These are phyloP conservation scores for Vigna radiata DNA, from an alignment of 306 rosid species.

Conservation along the genomic window DNA sequence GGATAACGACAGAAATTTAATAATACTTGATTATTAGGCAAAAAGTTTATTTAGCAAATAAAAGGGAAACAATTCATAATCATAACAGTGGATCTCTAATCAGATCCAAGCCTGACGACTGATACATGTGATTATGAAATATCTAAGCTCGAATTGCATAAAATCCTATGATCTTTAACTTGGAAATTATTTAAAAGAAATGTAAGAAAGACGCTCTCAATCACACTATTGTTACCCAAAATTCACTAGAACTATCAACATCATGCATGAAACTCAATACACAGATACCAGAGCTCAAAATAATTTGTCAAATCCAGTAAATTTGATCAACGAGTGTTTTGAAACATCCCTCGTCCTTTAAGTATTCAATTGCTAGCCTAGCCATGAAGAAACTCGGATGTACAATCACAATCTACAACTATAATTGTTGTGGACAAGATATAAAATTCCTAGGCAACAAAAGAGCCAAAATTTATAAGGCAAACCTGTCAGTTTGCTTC, in stretches of 20 bases:
- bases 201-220: background rate
- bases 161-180: background rate
- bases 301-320: background rate
- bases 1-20: too few relatives aligned
- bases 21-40: too few relatives aligned
- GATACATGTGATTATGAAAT: conserved; percentile 8
- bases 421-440: conserved; percentile 14
- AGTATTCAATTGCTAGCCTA: background rate
- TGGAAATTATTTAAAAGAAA: background rate
- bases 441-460: conserved; percentile 28
- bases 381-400: background rate
- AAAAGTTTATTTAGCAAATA: too few relatives aligned
- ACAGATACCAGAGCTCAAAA: background rate
- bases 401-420: conserved; percentile 1
- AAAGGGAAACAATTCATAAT: too few relatives aligned
- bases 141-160: background rate
- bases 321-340: background rate
- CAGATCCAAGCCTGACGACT: too few relatives aligned
- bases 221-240: background rate
- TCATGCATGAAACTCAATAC: background rate
- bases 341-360: background rate
- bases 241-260: background rate
- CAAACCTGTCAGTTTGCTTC: conserved; percentile 46
- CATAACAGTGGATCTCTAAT: too few relatives aligned
- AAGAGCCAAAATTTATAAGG: conserved; percentile 13